phyloP scores from a whole-genome alignment of 805 yeast genomes.

The Candida ipomoeae region DNA sequence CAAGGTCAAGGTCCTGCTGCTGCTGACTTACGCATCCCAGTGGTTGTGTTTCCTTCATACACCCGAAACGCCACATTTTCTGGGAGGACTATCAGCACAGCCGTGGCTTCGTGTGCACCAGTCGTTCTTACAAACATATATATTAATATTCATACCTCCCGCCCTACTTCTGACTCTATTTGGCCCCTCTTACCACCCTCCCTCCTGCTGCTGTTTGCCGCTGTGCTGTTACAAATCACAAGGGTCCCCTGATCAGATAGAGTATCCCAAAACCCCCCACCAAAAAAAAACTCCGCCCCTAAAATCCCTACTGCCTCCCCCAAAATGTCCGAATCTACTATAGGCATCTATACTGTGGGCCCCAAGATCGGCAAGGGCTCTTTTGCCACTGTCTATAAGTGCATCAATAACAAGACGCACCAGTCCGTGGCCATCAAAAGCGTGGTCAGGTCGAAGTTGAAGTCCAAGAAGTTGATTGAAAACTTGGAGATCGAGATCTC shows the following conservation, averaged over 20 bases:
- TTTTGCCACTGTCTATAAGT: conserved; percentile 93
- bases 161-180: not conserved
- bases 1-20: not conserved
- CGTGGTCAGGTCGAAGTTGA: conserved; percentile 75
- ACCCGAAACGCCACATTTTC: conserved; percentile 5
- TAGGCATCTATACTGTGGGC: conserved; percentile 55
- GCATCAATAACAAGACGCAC: conserved; percentile 50
- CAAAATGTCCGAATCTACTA: conserved; percentile 3
- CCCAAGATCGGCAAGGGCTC: conserved; percentile 93
- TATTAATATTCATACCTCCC: not conserved
- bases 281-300: not conserved
- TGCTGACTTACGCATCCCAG: not conserved
- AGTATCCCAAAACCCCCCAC: not conserved
- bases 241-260: not conserved
- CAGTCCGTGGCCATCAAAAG: conserved; percentile 83
- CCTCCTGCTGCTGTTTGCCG: not conserved
- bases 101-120: not conserved
- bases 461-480: conserved; percentile 81
- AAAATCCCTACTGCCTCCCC: not conserved
- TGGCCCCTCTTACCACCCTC: not conserved
- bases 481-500: conserved; percentile 90
- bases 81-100: not conserved
- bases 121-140: not conserved
- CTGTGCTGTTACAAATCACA: not conserved
- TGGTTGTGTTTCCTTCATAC: conserved; percentile 1